Conservation (phyloP, 179 eudicot species). For the Silene coronaria region DNA sequence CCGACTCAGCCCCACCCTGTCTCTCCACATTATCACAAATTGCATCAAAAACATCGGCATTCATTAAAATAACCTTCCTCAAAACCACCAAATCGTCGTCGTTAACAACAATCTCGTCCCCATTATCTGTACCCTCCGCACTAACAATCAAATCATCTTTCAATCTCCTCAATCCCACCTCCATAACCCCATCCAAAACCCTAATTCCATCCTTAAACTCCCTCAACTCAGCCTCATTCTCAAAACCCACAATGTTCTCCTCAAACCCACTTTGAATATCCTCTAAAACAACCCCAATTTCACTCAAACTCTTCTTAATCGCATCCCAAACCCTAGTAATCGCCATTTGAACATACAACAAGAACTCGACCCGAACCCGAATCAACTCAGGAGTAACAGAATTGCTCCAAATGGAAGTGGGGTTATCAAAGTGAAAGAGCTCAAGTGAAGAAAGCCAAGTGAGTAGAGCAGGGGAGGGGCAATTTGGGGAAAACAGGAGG, state of each 20-base stretch:
- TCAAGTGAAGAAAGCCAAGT: conserved; percentile 62
- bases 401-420: conserved; percentile 45
- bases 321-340: conserved; percentile 36
- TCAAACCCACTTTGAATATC: conserved; percentile 18
- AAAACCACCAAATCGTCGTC: conserved; percentile 54
- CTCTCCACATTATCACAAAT: conserved; percentile 54
- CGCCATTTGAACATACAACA: conserved; percentile 47
- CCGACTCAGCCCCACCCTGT: conserved; percentile 40
- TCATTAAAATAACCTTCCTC: conserved; percentile 52
- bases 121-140: conserved; percentile 27
- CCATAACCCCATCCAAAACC: conserved; percentile 47
- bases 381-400: conserved; percentile 31
- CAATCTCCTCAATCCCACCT: conserved; percentile 58
- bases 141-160: conserved; percentile 47
- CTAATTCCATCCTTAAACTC: conserved; percentile 25
- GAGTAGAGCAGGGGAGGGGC: conserved; percentile 66
- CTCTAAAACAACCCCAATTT: conserved; percentile 15
- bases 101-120: conserved; percentile 26
- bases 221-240: conserved; percentile 26
- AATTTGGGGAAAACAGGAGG: conserved; percentile 46
- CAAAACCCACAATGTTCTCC: conserved; percentile 14
- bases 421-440: conserved; percentile 54
- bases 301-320: conserved; percentile 3
- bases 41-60: conserved; percentile 54
- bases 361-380: conserved; percentile 61